These are phyloP conservation scores for Schwanniomyces pseudopolymorphus DNA, from an alignment of 805 yeast genomes.

Conservation along the genomic window DNA sequence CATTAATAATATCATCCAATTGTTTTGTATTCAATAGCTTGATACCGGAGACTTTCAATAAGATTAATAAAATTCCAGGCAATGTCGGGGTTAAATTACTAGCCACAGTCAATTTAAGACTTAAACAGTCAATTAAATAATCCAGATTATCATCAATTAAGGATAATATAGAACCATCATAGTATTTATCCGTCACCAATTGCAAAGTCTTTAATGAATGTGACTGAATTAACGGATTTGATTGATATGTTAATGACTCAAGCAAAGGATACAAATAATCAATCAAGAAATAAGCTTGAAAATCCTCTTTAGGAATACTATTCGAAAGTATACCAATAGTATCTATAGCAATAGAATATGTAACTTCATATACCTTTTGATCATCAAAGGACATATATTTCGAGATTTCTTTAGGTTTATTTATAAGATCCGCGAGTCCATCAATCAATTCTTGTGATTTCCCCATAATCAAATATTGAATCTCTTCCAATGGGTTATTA, in stretches of 20 bases:
- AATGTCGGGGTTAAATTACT: constrained; percentile 69
- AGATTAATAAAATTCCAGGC: constrained; percentile 64
- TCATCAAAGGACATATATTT: constrained; percentile 4
- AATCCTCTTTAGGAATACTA: constrained; percentile 25
- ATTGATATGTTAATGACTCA: constrained; percentile 63
- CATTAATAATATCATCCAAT: constrained; percentile 69
- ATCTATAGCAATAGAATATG: constrained; percentile 44
- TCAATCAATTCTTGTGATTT: constrained; percentile 45
- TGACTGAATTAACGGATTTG: constrained; percentile 44
- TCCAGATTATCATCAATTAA: constrained; percentile 71
- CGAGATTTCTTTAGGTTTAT: constrained; percentile 4
- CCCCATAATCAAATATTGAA: constrained; percentile 27
- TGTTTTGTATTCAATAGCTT: constrained; percentile 54
- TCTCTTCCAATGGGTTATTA: constrained; percentile 18
- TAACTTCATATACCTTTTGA: constrained; percentile 17
- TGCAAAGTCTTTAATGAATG: constrained; percentile 60
- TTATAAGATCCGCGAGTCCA: constrained; percentile 19
- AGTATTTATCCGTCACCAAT: constrained; percentile 42
- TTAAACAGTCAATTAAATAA: constrained; percentile 77
- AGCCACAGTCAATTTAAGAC: constrained; percentile 66
- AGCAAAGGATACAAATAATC: constrained; percentile 73
- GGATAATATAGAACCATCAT: constrained; percentile 51
- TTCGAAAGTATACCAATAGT: constrained; percentile 37
- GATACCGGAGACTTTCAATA: constrained; percentile 70
- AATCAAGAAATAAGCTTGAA: constrained; percentile 53